phyloP scores from a whole-genome alignment of 192 early-diverging fungal genomes.

The Podila clonocystis region DNA sequence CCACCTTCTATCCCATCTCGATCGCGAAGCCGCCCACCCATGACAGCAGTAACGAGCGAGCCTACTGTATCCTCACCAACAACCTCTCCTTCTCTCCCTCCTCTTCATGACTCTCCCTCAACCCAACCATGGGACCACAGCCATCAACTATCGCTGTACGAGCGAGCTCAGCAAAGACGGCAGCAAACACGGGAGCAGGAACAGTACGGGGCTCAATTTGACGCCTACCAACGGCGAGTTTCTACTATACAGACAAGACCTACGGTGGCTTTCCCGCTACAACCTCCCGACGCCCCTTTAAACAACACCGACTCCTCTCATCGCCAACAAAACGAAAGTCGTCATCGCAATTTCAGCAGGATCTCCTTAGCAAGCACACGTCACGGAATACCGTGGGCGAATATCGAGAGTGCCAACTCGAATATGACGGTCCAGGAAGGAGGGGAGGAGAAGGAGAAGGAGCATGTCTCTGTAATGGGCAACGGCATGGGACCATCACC shows the following conservation, averaged over 20 bases:
- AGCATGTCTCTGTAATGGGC: too few species aligned
- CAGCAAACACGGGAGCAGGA: not conserved
- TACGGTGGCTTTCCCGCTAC: too few species aligned
- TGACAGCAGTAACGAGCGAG: not conserved
- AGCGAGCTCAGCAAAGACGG: not conserved
- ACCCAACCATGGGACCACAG: not conserved
- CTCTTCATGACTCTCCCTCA: not conserved
- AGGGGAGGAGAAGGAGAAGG: too few species aligned
- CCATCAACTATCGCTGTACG: not conserved
- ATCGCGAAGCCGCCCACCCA: not conserved
- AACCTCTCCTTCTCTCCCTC: not conserved
- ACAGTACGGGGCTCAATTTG: not conserved
- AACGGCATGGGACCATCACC: too few species aligned
- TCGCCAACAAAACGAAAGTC: too few species aligned
- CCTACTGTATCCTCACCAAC: not conserved
- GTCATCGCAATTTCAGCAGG: too few species aligned
- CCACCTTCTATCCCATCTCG: not conserved
- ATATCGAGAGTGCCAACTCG: too few species aligned
- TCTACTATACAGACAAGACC: not conserved
- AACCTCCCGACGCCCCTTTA: too few species aligned
- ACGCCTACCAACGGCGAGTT: not conserved
- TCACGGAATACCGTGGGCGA: too few species aligned
- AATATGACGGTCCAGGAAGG: too few species aligned
- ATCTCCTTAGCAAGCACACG: too few species aligned
- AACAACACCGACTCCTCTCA: too few species aligned